These are phyloP conservation scores for Aspergillus pseudoglaucus DNA, from an alignment of 2,329 filamentous ascomycete genomes.

Conservation along the genomic window DNA sequence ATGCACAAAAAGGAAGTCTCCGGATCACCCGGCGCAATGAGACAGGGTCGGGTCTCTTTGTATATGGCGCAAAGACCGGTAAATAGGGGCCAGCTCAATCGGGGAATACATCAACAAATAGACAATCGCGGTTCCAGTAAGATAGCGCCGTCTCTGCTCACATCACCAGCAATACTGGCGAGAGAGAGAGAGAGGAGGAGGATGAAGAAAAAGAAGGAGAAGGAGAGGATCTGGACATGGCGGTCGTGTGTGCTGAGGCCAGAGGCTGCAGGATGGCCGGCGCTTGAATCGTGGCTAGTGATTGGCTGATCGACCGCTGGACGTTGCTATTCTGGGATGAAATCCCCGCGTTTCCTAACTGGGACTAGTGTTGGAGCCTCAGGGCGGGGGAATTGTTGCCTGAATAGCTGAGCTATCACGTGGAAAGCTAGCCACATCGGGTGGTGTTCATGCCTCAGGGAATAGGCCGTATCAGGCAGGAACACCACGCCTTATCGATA, in stretches of 20 bases:
- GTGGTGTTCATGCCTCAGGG: not conserved
- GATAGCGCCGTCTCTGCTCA: not conserved
- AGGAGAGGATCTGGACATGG: constrained; percentile 1
- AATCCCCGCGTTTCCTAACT: constrained; percentile 15
- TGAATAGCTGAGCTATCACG: constrained; percentile 11
- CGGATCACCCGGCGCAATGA: not conserved
- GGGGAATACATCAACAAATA: constrained; percentile 3
- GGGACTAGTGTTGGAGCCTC: constrained; percentile 18
- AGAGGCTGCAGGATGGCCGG: constrained; percentile 1
- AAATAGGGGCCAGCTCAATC: constrained; percentile 14
- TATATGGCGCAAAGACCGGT: not conserved
- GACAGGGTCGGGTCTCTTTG: not conserved
- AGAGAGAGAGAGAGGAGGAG: constrained; percentile 7
- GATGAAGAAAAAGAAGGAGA: constrained; percentile 16
- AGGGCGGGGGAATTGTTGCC: constrained; percentile 22
- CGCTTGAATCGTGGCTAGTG: constrained; percentile 18
- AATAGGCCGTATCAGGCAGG: not conserved
- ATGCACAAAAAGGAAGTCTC: not conserved
- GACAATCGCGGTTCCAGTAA: not conserved
- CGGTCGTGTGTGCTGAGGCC: no score
- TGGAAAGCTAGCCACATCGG: constrained; percentile 1
- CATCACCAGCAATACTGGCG: not conserved
- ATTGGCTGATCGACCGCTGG: constrained; percentile 15
- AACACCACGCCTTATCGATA: not conserved
- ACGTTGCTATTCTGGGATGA: constrained; percentile 28